A percentile compares a stretch with the other conserved stretches of the same genome.
Evolutionary conservation across 192 early-diverging fungal species (phyloP).

Genomic region (Cetraspora pellucida): DNA sequence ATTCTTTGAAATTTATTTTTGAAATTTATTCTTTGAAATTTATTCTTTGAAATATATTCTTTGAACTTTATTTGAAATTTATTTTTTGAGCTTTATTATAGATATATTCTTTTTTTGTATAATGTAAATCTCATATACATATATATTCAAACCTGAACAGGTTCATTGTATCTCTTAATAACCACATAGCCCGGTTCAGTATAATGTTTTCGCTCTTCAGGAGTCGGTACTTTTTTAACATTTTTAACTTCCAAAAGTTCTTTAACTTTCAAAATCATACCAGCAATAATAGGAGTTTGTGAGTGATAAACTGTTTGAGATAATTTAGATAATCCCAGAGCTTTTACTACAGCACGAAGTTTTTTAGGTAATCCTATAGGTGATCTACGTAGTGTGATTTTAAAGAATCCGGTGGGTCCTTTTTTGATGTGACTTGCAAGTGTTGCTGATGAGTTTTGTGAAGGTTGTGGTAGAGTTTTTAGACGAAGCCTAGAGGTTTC

Average conservation of each 20-base stretch:
- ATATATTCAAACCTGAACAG: too few species aligned
- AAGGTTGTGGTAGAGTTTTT: too few species aligned
- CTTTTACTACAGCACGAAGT: slow-evolving; percentile 37
- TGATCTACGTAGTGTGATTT: slow-evolving; percentile 51
- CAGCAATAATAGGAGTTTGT: slow-evolving; percentile 48
- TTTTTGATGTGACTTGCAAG: too few species aligned
- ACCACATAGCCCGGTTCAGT: slow-evolving; percentile 20
- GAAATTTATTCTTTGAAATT: too few species aligned
- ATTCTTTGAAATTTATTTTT: too few species aligned
- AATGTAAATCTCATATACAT: too few species aligned
- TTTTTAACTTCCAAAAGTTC: slow-evolving; percentile 52
- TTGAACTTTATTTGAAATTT: too few species aligned
- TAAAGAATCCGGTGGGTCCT: slow-evolving; percentile 5
- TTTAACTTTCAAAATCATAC: slow-evolving; percentile 55
- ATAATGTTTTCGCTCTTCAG: slow-evolving; percentile 35
- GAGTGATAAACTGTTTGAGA: slow-evolving; percentile 51
- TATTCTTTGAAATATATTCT: too few species aligned
- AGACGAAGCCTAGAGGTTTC: too few species aligned
- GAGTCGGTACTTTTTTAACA: slow-evolving; percentile 42
- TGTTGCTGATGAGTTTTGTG: too few species aligned
- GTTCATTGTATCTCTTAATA: slow-evolving; percentile 7
- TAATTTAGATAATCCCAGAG: slow-evolving; percentile 43
- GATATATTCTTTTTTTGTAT: too few species aligned
- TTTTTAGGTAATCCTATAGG: slow-evolving; percentile 48
- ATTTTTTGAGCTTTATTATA: too few species aligned